Percentiles rank a stretch among this genome's conserved stretches.
Conservation (phyloP, 345 rosid species). For the Populus euphratica region DNA sequence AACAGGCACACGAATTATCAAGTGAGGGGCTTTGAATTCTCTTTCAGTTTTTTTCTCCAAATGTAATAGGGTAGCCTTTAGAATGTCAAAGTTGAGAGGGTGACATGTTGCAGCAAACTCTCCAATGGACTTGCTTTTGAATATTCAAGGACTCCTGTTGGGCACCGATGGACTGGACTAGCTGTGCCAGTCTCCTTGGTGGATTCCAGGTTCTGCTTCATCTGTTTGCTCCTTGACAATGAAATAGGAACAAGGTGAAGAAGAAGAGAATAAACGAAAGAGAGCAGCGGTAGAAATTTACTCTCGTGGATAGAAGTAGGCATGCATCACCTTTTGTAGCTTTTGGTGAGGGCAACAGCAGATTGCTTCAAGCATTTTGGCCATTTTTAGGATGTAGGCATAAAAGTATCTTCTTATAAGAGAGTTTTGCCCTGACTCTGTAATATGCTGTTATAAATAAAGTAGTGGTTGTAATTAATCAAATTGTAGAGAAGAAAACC, state of each 20-base stretch:
- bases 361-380: neutral
- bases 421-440: neutral
- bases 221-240: neutral
- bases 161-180: neutral
- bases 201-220: neutral
- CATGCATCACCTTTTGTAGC: neutral
- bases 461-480: neutral
- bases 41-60: neutral
- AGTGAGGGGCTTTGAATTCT: neutral
- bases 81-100: neutral
- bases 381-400: neutral
- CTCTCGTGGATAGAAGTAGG: neutral
- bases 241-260: neutral
- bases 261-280: neutral
- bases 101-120: neutral
- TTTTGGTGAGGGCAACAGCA: neutral
- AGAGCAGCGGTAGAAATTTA: neutral
- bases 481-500: neutral
- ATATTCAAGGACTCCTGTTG: neutral
- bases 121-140: neutral
- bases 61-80: too few relatives aligned
- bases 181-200: neutral
- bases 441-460: too few relatives aligned
- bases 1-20: neutral
- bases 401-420: neutral